A percentile compares a stretch with the other conserved stretches of the same genome.
Conservation (phyloP, 176 grass and related monocot species). For the Alloteropsis semialata region DNA sequence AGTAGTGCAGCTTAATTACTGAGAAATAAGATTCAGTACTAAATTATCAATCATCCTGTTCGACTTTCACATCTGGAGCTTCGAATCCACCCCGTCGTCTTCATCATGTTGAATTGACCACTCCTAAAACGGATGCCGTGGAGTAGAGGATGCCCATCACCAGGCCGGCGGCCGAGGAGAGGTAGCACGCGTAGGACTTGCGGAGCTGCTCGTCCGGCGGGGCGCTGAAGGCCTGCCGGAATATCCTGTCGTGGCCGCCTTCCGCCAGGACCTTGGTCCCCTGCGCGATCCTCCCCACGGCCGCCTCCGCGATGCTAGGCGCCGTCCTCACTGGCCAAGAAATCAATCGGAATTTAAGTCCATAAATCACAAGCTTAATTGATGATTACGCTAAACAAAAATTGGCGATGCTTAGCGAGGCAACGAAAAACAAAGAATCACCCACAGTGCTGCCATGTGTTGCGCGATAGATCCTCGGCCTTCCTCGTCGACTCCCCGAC, state of each 20-base stretch:
- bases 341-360: not conserved
- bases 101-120: no score
- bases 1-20: no score
- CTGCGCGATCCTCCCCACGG: constrained; percentile 85
- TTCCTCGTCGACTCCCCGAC: constrained; percentile 70
- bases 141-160: no score
- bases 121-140: no score
- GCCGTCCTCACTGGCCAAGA: constrained; percentile 59
- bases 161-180: constrained; percentile 74
- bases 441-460: constrained; percentile 97
- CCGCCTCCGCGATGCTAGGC: constrained; percentile 70
- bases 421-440: not conserved
- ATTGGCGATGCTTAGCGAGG: not conserved
- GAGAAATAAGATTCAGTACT: no score
- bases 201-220: constrained; percentile 73
- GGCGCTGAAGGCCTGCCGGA: constrained; percentile 66
- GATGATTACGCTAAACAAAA: not conserved
- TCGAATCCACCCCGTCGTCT: no score
- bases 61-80: no score
- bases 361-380: not conserved
- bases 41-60: no score
- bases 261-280: constrained; percentile 79
- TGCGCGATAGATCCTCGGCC: constrained; percentile 86
- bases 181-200: constrained; percentile 83
- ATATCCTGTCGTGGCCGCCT: constrained; percentile 75